Conservation (phyloP, 192 early-diverging fungal species). For the Geosiphon pyriformis region DNA sequence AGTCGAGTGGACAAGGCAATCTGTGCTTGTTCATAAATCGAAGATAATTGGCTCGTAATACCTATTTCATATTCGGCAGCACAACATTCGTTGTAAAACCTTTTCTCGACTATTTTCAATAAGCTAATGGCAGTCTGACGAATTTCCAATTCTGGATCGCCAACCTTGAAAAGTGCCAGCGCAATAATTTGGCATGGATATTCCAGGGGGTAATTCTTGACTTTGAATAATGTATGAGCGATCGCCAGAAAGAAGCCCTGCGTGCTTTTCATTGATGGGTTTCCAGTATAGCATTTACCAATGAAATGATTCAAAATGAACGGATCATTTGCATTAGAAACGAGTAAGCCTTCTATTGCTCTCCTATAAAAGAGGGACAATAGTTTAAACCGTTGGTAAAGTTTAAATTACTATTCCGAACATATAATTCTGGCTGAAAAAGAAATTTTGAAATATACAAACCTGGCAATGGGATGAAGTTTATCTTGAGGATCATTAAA, state of each 20-base stretch:
- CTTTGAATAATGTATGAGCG: conserved; percentile 58
- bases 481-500: conserved; percentile 53
- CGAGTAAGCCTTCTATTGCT: conserved; percentile 66
- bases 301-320: conserved; percentile 59
- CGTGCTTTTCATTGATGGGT: conserved; percentile 54
- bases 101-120: conserved; percentile 63
- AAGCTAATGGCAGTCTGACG: conserved; percentile 66
- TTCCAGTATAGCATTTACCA: conserved; percentile 66
- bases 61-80: conserved; percentile 65
- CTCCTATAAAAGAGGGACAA: conserved; percentile 43
- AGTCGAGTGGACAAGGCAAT: conserved; percentile 59
- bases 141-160: conserved; percentile 63
- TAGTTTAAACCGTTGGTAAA: conserved; percentile 37
- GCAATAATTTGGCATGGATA: conserved; percentile 50
- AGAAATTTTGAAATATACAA: conserved; percentile 13
- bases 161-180: conserved; percentile 74
- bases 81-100: conserved; percentile 53
- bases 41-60: conserved; percentile 62
- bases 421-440: background rate
- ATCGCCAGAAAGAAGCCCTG: conserved; percentile 73
- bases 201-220: conserved; percentile 61
- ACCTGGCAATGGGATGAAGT: conserved; percentile 51
- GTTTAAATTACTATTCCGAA: conserved; percentile 33
- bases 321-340: conserved; percentile 50
- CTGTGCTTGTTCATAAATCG: conserved; percentile 78